phyloP scores from a whole-genome alignment of 768 basidiomycete species.

The Ramaria rubella region DNA sequence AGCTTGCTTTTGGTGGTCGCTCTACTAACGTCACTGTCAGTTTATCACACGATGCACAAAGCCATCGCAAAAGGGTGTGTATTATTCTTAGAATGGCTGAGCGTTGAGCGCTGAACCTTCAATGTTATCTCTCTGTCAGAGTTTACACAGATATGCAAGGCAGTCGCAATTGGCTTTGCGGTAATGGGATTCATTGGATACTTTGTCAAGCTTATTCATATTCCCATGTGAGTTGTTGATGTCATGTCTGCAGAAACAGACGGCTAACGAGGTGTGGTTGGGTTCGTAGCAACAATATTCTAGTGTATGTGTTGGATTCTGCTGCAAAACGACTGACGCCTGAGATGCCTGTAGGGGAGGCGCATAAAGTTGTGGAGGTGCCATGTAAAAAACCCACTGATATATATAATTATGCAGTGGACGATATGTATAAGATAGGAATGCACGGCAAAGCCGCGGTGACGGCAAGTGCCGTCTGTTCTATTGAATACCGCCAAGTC shows the following conservation, averaged over 20 bases:
- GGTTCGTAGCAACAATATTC: constrained; percentile 79
- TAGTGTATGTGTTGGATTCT: constrained; percentile 66
- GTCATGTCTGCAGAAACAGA: constrained; percentile 1
- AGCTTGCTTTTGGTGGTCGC: constrained; percentile 10
- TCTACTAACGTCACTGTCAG: constrained; percentile 36
- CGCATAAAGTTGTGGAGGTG: constrained; percentile 38
- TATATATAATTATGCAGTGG: not conserved
- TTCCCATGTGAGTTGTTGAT: constrained; percentile 76
- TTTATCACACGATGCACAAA: constrained; percentile 97
- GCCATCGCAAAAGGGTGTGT: constrained; percentile 86
- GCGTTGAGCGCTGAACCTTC: not conserved
- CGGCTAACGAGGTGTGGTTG: constrained; percentile 13
- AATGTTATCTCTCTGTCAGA: constrained; percentile 52
- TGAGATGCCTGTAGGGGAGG: constrained; percentile 57
- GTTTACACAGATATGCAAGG: constrained; percentile 90
- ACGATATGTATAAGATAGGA: not conserved
- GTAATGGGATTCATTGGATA: constrained; percentile 99
- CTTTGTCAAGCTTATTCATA: constrained; percentile 97
- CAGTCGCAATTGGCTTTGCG: constrained; percentile 94
- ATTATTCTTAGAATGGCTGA: not conserved
- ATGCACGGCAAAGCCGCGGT: too few species aligned
- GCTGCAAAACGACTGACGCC: not conserved
- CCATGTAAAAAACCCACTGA: not conserved
- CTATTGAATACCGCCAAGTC: not conserved
- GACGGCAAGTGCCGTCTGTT: not conserved